Percentiles rank a stretch among this genome's conserved stretches.
These are phyloP conservation scores for Cotoneaster glaucophyllus DNA, from an alignment of 306 rosid species.

Conservation along the genomic window DNA sequence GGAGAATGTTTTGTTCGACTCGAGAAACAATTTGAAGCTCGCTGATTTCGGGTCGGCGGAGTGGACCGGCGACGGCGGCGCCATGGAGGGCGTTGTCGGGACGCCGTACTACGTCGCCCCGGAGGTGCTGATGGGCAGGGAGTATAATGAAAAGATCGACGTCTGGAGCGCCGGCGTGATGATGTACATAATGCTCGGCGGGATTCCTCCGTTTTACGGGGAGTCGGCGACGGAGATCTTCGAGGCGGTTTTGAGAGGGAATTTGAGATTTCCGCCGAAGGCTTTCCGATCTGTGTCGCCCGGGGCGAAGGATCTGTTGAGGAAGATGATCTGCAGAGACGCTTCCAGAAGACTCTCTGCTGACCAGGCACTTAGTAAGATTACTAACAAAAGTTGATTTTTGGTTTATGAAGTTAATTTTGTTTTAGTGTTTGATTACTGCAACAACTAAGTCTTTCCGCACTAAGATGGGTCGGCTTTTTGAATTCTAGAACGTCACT, in stretches of 20 bases:
- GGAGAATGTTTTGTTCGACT: conserved; percentile 60
- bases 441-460: no score
- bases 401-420: neutral
- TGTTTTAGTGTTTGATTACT: neutral
- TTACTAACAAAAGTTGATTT: neutral
- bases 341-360: conserved; percentile 50
- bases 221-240: conserved; percentile 53
- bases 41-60: conserved; percentile 85
- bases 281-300: conserved; percentile 57
- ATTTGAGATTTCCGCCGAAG: conserved; percentile 63
- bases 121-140: conserved; percentile 56
- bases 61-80: conserved; percentile 48
- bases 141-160: conserved; percentile 54
- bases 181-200: conserved; percentile 61
- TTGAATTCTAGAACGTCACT: no score
- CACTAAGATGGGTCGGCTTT: no score
- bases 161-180: conserved; percentile 74
- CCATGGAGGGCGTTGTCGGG: conserved; percentile 58
- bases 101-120: conserved; percentile 80
- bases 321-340: conserved; percentile 74
- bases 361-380: conserved; percentile 59
- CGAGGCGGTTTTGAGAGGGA: conserved; percentile 57
- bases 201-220: conserved; percentile 71
- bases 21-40: conserved; percentile 37
- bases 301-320: conserved; percentile 60